Evolutionary conservation across 2,329 filamentous ascomycete species (phyloP).

Genomic region (Ampelomyces quisqualis): DNA sequence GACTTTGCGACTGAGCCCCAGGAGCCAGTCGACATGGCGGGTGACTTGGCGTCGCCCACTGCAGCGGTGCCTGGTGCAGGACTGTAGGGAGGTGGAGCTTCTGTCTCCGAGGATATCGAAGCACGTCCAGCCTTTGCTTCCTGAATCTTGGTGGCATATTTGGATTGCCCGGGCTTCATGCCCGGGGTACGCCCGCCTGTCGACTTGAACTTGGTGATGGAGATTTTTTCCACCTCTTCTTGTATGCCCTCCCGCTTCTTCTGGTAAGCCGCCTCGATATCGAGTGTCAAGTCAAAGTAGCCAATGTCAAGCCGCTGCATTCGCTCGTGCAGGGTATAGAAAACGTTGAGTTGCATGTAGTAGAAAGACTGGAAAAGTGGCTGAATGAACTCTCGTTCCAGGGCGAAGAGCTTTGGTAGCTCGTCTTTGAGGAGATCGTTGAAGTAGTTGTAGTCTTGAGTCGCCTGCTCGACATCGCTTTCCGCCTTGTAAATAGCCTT

Average conservation of each 20-base stretch:
- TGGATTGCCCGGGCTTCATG: slow-evolving; percentile 32
- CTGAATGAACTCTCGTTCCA: slow-evolving; percentile 93
- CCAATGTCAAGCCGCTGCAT: slow-evolving; percentile 98
- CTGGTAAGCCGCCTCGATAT: slow-evolving; percentile 88
- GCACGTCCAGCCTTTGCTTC: slow-evolving; percentile 38
- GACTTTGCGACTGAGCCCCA: slow-evolving; percentile 51
- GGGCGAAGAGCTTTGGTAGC: slow-evolving; percentile 82
- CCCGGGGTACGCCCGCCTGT: slow-evolving; percentile 62
- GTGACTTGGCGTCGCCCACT: slow-evolving; percentile 25
- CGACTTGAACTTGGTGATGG: slow-evolving; percentile 89
- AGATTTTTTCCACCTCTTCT: slow-evolving; percentile 77
- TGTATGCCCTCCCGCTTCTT: slow-evolving; percentile 86
- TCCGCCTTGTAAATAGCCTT: slow-evolving; percentile 97
- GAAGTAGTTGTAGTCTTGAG: slow-evolving; percentile 96
- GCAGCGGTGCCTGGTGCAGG: slow-evolving; percentile 28
- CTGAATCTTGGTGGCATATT: slow-evolving; percentile 45
- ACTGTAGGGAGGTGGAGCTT: slow-evolving; percentile 45
- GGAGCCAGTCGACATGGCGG: slow-evolving; percentile 35
- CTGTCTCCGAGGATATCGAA: slow-evolving; percentile 36
- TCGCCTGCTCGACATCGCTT: slow-evolving; percentile 84
- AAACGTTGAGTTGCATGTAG: slow-evolving; percentile 99
- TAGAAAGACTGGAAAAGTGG: slow-evolving; percentile 99
- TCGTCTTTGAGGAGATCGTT: slow-evolving; percentile 97
- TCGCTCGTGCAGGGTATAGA: slow-evolving; percentile 95
- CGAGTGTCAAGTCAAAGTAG: slow-evolving; percentile 90